Evolutionary conservation across 305 asterid species (phyloP).

Genomic region (Withania somnifera): DNA sequence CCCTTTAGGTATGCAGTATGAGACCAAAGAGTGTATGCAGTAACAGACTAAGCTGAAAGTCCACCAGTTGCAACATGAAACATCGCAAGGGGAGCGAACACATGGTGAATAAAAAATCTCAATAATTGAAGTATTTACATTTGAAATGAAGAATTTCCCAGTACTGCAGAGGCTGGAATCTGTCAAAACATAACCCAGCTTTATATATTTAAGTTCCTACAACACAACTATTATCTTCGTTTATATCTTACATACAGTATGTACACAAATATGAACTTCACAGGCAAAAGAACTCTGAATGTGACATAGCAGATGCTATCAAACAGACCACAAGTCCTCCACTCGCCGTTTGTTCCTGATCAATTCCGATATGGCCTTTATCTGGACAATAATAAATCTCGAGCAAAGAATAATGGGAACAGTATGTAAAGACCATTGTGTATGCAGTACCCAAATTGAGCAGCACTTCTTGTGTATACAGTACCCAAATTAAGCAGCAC

Average conservation of each 20-base stretch:
- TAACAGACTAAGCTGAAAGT: too few species aligned
- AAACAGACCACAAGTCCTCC: slow-evolving; percentile 11
- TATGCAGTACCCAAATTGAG: slow-evolving; percentile 5
- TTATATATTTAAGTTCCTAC: slow-evolving; percentile 34
- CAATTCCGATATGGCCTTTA: not conserved
- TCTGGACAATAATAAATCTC: not conserved
- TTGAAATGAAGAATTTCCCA: not conserved
- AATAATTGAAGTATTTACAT: not conserved
- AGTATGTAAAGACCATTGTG: not conserved
- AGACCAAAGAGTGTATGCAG: too few species aligned
- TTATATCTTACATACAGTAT: slow-evolving; percentile 23
- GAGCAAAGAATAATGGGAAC: not conserved
- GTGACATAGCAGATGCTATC: slow-evolving; percentile 22
- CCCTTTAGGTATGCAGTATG: too few species aligned
- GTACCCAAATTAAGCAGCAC: slow-evolving; percentile 9
- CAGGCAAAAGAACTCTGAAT: slow-evolving; percentile 10
- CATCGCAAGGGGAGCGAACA: not conserved
- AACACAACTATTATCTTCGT: slow-evolving; percentile 17
- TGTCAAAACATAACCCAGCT: slow-evolving; percentile 29
- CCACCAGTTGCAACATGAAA: not conserved
- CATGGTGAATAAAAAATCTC: not conserved
- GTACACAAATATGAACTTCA: slow-evolving; percentile 32
- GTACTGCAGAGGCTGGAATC: not conserved
- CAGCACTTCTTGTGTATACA: slow-evolving; percentile 9
- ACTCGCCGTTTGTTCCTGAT: not conserved